These are phyloP conservation scores for Hanseniaspora nectarophila DNA, from an alignment of 805 yeast genomes.

Conservation along the genomic window DNA sequence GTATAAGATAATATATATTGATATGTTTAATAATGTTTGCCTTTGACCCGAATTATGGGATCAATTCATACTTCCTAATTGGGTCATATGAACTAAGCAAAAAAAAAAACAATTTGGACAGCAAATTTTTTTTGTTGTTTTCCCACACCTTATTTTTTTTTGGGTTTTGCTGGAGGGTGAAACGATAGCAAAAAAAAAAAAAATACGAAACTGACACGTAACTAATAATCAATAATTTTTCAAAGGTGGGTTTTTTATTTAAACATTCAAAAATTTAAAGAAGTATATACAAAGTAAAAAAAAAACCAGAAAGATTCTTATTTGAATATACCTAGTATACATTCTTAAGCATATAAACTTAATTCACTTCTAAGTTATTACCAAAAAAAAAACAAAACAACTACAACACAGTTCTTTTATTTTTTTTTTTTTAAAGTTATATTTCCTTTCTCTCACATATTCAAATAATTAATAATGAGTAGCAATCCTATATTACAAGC, in stretches of 20 bases:
- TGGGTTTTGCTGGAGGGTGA: too few relatives aligned
- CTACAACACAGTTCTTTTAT: not conserved
- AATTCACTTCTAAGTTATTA: not conserved
- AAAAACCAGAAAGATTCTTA: not conserved
- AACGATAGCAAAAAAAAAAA: too few relatives aligned
- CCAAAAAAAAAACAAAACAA: not conserved
- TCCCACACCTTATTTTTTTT: too few relatives aligned
- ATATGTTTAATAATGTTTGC: too few relatives aligned
- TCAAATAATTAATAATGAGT: constrained; percentile 21
- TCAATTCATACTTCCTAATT: too few relatives aligned
- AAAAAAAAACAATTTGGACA: too few relatives aligned
- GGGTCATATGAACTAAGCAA: too few relatives aligned
- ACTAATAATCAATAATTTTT: too few relatives aligned
- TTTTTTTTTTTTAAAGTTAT: too few relatives aligned
- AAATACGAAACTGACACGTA: not conserved
- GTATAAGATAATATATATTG: not conserved
- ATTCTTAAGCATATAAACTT: not conserved
- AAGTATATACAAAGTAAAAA: not conserved
- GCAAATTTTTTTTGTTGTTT: too few relatives aligned
- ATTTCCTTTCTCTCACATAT: not conserved
- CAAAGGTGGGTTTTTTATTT: too few relatives aligned
- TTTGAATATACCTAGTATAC: not conserved
- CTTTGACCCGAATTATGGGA: not conserved
- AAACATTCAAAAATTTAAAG: too few relatives aligned
- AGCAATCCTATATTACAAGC: constrained; percentile 58